Evolutionary conservation across 148 eudicot species (phyloP), one percentile per base, ranked within the genome.

Genomic region (Hydrangea macrophylla): DNA sequence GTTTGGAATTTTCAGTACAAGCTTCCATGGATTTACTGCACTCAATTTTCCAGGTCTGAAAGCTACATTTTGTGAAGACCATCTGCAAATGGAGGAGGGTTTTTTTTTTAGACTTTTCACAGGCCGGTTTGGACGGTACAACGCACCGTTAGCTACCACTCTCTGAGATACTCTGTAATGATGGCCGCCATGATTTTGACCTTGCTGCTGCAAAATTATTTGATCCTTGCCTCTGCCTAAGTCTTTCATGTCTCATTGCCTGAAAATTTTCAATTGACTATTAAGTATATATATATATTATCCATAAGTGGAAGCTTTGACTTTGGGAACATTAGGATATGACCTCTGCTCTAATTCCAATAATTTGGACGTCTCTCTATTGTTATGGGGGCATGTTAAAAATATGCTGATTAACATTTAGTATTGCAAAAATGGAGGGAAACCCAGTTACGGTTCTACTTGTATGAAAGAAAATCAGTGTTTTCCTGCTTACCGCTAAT

Each of bases 141-240:
- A 28, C 22, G 17, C 39, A 33, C 57, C 31, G 42, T 76, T 79
- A 84, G 78, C 75, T 82, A 18, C 58, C 75, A 35, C 81, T 68
- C 78, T 92, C 98, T 9, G 98, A 89, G 55, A 92, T 92, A 62
- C 96, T 92, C 55, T 82, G 89, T 65, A 92, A 73, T 6, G 96
- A 82, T 7, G 98, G 98, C 48, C 88, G 77, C 98, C 96, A 90
- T 60, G 90, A 69, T 70, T 83, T 93, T 31, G 94, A 69, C 78
- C 84, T 82, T 36, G 84, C 61, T 18, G 73, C 50, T 9, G 50
- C 44, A 5, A 24, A 39, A 68, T 74, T 78, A 45, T 71, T 73
- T 0, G 87, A 64, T 69, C 78, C 88, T 32, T 77, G 54, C 73
- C 83, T 81, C 73, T 85, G 73, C 70, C 67, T 71, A 2, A 58